Base-by-base conservation (phyloP, 331 rosid species). In the Saraca asoca region DNA sequence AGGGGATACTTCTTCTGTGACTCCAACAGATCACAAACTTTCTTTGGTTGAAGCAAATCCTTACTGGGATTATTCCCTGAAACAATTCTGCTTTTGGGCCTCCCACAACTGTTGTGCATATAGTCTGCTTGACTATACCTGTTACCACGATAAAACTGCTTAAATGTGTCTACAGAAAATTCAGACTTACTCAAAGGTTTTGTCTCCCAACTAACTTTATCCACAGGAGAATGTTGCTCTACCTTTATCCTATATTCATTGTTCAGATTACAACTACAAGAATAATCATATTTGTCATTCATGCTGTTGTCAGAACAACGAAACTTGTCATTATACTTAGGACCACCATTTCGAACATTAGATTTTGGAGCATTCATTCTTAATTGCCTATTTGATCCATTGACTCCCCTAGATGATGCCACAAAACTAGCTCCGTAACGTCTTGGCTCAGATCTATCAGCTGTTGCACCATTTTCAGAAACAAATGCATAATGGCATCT, bases 21-120 rank as follows among this genome's bases (percentile, higher is more conserved):
- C 74, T 89, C 95, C 57, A 72, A 55, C 50, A 95, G 96, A 75
- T 94, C 99, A 96, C 99, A 94, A 52, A 86, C 95, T 78, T 86
- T 90, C 81, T 86, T 90, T 15, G 95, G 52, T 63, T 90, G 84
- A 78, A 73, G 72, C 72, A 74, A 64, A 58, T 93, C 98, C 80
- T 80, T 83, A 54, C 80, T 45, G 13, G 84, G 51, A 83, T 75
- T 72, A 79, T 69, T 85, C 78, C 82, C 89, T 35, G 38, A 39
- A 59, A 54, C 60, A 74, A 75, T 73, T 83, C 89, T 90, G 82
- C 64, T 78, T 88, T 80, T 90, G 70, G 80, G 61, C 80, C 96
- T 88, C 70, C 80, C 87, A 75, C 71, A 82, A 68, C 72, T 75
- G 67, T 85, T 97, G 65, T 83, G 96, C 58, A 69, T n/a, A 54